These are phyloP conservation scores for Apiospora aurea DNA, from an alignment of 2,329 filamentous ascomycete species.

Conservation along the genomic window DNA sequence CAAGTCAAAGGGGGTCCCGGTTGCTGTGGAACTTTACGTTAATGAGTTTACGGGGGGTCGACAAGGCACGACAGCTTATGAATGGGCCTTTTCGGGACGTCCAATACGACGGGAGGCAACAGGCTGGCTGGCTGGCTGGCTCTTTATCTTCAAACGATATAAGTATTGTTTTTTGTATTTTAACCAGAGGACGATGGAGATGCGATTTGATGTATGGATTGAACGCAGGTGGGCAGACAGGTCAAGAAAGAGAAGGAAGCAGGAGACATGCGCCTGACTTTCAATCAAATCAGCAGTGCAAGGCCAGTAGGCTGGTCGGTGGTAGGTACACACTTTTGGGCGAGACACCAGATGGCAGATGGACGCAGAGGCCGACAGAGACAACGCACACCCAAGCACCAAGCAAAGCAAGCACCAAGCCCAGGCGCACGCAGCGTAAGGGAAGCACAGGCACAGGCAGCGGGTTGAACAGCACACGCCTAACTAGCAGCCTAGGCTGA, in stretches of 20 bases:
- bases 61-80: slow-evolving; percentile 7
- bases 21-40: slow-evolving; percentile 22
- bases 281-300: neutral
- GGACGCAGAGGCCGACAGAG: neutral
- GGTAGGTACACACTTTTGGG: neutral
- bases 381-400: slow-evolving; percentile 5
- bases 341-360: neutral
- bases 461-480: slow-evolving; percentile 36
- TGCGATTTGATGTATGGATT: neutral
- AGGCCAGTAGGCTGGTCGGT: neutral
- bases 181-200: neutral
- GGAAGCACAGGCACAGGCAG: slow-evolving; percentile 19
- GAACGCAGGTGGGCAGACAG: neutral
- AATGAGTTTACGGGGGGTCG: slow-evolving; percentile 7
- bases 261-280: slow-evolving; percentile 18
- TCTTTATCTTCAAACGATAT: neutral
- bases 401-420: neutral
- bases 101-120: neutral
- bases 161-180: neutral
- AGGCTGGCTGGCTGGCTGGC: neutral
- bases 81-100: neutral
- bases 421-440: neutral
- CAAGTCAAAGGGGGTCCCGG: slow-evolving; percentile 20
- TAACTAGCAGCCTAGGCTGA: slow-evolving; percentile 40
- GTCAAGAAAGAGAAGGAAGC: neutral